Conservation (phyloP, 257 asterid genomes). For the Nicotiana benthamiana region DNA sequence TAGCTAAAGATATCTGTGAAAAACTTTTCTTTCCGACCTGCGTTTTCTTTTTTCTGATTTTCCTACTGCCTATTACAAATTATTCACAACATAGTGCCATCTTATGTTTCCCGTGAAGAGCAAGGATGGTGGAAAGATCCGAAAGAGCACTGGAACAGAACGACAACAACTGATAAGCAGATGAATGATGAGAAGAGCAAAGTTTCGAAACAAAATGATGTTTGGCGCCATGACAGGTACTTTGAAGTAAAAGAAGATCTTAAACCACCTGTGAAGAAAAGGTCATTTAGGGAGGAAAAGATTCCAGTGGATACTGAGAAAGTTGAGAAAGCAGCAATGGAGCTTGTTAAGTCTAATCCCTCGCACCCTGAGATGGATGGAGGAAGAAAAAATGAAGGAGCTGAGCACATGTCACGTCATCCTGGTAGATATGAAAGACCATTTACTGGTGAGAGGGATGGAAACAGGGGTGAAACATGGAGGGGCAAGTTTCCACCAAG, state of each 20-base stretch:
- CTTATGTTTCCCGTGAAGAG: constrained; percentile 32
- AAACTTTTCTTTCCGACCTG: neutral
- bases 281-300: constrained; percentile 81
- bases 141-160: constrained; percentile 36
- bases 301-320: constrained; percentile 39
- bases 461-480: constrained; percentile 31
- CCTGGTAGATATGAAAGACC: constrained; percentile 40
- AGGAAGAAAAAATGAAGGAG: constrained; percentile 40
- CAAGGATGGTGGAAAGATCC: constrained; percentile 70
- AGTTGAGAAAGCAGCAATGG: constrained; percentile 23
- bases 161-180: constrained; percentile 22
- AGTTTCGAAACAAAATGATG: constrained; percentile 32
- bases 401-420: constrained; percentile 19
- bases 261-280: constrained; percentile 43
- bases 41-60: too few relatives aligned
- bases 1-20: neutral
- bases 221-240: constrained; percentile 74
- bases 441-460: constrained; percentile 37
- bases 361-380: constrained; percentile 21
- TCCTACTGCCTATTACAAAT: neutral
- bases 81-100: neutral
- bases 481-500: constrained; percentile 44
- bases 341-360: constrained; percentile 26
- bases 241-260: constrained; percentile 51
- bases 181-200: constrained; percentile 38